phyloP scores from a whole-genome alignment of 2,329 filamentous ascomycete genomes.

The Macrophomina tecta region DNA sequence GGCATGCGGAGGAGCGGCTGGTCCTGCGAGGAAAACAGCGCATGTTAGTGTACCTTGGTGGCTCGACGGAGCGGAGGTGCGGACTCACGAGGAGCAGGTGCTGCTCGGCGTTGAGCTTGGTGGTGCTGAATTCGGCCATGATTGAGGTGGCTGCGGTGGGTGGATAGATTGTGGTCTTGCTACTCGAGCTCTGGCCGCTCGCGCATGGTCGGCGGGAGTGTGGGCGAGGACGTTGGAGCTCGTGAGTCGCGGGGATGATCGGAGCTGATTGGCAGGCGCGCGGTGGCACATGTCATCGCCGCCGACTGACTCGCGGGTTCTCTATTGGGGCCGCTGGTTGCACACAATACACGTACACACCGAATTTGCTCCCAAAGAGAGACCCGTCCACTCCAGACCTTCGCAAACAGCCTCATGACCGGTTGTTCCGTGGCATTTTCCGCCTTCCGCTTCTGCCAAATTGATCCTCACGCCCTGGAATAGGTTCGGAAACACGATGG shows the following conservation, averaged over 20 bases:
- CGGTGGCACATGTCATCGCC: slow-evolving; percentile 21
- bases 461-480: too few relatives aligned
- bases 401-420: not conserved
- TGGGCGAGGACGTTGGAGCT: slow-evolving; percentile 12
- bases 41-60: slow-evolving; percentile 29
- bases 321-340: not conserved
- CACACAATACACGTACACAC: not conserved
- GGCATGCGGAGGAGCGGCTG: slow-evolving; percentile 93
- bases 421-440: not conserved
- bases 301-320: slow-evolving; percentile 4
- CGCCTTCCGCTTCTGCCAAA: too few relatives aligned
- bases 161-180: not conserved
- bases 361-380: too few relatives aligned
- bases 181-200: not conserved
- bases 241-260: slow-evolving; percentile 20
- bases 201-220: slow-evolving; percentile 14
- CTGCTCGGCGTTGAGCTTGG: slow-evolving; percentile 74
- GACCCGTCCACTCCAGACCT: too few relatives aligned
- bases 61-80: slow-evolving; percentile 13
- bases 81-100: slow-evolving; percentile 73
- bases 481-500: too few relatives aligned
- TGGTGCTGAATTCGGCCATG: slow-evolving; percentile 59
- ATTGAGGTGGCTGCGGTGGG: slow-evolving; percentile 14
- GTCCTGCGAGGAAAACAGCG: slow-evolving; percentile 63
- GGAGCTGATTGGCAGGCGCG: slow-evolving; percentile 15